Evolutionary conservation across 441 rosid genomes (phyloP), one percentile per base, ranked within the genome.

Genomic region (Mallotus repandus): DNA sequence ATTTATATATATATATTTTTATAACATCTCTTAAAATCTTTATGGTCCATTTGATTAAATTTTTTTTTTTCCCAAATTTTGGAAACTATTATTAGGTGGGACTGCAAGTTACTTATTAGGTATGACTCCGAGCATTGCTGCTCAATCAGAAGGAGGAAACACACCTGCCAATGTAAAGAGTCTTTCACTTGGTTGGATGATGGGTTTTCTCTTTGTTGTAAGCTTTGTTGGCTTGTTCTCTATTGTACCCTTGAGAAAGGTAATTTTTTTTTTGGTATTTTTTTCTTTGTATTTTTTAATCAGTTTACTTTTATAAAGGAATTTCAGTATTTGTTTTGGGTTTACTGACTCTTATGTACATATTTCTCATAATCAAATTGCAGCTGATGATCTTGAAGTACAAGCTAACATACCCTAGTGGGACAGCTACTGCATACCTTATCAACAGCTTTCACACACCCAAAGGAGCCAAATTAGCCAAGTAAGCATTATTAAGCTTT

Each of bases 391-490:
- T 94, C 41, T 65, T 89, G 81, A 89, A 86, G 79, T 92, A 88
- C 83, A 94, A 86, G 71, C 74, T 94, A 66, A 92, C 97, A 67
- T 92, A 94, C 66, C 97, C 97, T 14, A 92, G 97, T 69, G 97
- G 98, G 45, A 94, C 97, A 18, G 97, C 97, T 13, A 94, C 97
- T 63, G 97, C 98, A 38, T 88, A 85, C 73, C 97, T 94, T n/a
- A 89, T 94, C 85, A 94, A 94, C 80, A 87, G 97, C 72, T 94
- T 94, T 70, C 98, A 94, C 78, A 94, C 98, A 0, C 98, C 98
- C 5, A 90, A 80, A 78, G 98, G 98, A 38, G 97, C 97, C 72
- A 86, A 82, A 82, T 82, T 92, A 63, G 98, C 98, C 64, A 89
- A 88, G 98, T 93, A 78, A 77, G 74, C 21, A 50, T 43, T 18